Evolutionary conservation across 495 filamentous ascomycete genomes (phyloP), one percentile per base, ranked within the genome.

Genomic region (Aspergillus incahuasiensis): DNA sequence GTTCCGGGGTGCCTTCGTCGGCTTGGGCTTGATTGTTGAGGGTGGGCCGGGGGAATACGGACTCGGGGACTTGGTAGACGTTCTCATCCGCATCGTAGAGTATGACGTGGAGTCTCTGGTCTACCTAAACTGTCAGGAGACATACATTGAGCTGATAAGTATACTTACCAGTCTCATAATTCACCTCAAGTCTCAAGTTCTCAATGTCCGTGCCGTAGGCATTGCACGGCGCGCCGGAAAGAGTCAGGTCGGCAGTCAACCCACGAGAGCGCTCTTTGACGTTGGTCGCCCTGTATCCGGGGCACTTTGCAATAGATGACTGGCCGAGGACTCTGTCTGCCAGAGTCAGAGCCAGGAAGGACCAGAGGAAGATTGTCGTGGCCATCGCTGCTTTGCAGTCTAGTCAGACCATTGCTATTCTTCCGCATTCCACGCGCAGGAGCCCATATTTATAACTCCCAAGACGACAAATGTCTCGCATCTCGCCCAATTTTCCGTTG

Each of bases 21-120:
- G 63, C 49, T 5, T 62, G 53, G 40, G 52, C 49, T 32, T 55
- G 52, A 3, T 53, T 12, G 21, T 18, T 47, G 15, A 52, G 48
- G n/a, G 54, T 41, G 0, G 89, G 87, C 0, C 88, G 81, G 18
- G 86, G 78, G n/a, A 95, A 66, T 9, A 90, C 84, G 2, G 77
- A 81, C n/a, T 84, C 79, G 7, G 90, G 90, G 18, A 95, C 82
- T 67, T 94, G 87, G 62, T 92, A 95, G 19, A 88, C 76, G 44
- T 81, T 74, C 52, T 89, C 82, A 12, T 77, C 83, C 22, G 81
- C 73, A 68, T 95, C 90, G 57, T 87, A 82, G 56, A 95, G 92
- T 63, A 87, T 84, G 58, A 94, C 86, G 67, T 94, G 90, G 6
- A 94, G 82, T 86, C 88, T 91, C 32, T 6, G 41, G 22, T 52